Conservation (phyloP, 2,329 filamentous ascomycete genomes). For the Teratosphaeria gauchensis region DNA sequence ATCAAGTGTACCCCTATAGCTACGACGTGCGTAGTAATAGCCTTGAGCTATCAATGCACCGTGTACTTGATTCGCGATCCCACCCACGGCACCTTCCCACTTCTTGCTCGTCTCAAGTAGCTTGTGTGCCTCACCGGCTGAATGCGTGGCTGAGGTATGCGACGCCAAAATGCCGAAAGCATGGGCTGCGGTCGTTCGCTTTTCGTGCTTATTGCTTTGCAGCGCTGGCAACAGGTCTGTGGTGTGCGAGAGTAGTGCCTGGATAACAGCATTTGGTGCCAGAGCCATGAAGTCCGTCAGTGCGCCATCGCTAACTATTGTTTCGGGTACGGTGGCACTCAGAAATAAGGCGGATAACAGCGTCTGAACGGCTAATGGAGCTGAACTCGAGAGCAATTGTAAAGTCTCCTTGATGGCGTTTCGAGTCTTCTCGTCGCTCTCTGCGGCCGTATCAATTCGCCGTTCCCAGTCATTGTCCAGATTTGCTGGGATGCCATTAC, state of each 20-base stretch:
- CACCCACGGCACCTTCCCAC: constrained; percentile 53
- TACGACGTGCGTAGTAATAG: constrained; percentile 48
- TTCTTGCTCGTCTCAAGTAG: constrained; percentile 23
- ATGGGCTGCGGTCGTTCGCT: constrained; percentile 57
- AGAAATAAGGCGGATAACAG: constrained; percentile 17
- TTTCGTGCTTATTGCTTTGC: constrained; percentile 60
- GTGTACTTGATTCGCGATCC: constrained; percentile 48
- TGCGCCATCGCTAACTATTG: constrained; percentile 26
- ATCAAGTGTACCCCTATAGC: constrained; percentile 35
- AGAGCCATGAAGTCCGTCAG: constrained; percentile 48
- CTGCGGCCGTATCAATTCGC: constrained; percentile 62
- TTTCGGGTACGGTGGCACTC: constrained; percentile 7
- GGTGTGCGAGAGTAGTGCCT: constrained; percentile 40
- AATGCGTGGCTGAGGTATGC: constrained; percentile 39
- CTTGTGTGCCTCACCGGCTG: constrained; percentile 36
- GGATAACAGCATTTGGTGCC: constrained; percentile 44
- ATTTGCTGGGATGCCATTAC: constrained; percentile 29
- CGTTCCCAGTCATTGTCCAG: constrained; percentile 75
- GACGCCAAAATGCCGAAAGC: constrained; percentile 68
- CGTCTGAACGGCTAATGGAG: constrained; percentile 29
- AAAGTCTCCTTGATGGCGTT: constrained; percentile 49
- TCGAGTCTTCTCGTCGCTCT: constrained; percentile 58
- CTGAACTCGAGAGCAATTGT: constrained; percentile 26
- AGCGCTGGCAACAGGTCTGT: constrained; percentile 50
- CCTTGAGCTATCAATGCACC: constrained; percentile 51